Percentiles rank a stretch among this genome's conserved stretches.
phyloP scores from a whole-genome alignment of 2,329 filamentous ascomycete genomes.

The Fusarium robinianum region DNA sequence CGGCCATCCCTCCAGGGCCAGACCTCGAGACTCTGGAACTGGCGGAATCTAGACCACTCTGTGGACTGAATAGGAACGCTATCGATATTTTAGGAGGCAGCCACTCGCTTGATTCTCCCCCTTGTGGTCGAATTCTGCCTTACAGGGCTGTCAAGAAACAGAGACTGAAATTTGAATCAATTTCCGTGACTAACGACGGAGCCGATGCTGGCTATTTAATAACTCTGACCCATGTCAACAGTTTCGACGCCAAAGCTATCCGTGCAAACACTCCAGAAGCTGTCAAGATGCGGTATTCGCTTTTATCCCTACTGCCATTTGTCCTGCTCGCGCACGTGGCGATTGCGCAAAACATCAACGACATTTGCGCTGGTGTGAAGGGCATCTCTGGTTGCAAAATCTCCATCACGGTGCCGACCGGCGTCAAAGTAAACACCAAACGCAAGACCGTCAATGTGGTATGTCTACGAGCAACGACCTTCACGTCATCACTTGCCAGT shows the following conservation, averaged over 20 bases:
- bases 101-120: neutral
- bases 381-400: neutral
- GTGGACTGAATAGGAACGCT: neutral
- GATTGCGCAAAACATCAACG: neutral
- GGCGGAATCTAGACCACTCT: neutral
- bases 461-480: neutral
- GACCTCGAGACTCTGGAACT: too few species aligned
- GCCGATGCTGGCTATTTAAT: too few species aligned
- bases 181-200: too few species aligned
- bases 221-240: neutral
- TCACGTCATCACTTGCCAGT: neutral
- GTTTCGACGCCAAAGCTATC: neutral
- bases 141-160: neutral
- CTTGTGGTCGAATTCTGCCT: neutral
- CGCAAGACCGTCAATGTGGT: neutral
- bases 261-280: neutral
- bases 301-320: neutral
- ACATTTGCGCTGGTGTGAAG: neutral
- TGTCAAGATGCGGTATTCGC: neutral
- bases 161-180: neutral
- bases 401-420: neutral
- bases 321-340: neutral
- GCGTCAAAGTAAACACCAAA: slow-evolving; percentile 1
- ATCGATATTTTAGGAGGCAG: neutral
- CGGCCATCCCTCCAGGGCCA: neutral